Percentiles rank a stretch among this genome's conserved stretches.
Evolutionary conservation across 2,329 filamentous ascomycete species (phyloP).

Genomic region (Phaeosphaeriaceae sp.): DNA sequence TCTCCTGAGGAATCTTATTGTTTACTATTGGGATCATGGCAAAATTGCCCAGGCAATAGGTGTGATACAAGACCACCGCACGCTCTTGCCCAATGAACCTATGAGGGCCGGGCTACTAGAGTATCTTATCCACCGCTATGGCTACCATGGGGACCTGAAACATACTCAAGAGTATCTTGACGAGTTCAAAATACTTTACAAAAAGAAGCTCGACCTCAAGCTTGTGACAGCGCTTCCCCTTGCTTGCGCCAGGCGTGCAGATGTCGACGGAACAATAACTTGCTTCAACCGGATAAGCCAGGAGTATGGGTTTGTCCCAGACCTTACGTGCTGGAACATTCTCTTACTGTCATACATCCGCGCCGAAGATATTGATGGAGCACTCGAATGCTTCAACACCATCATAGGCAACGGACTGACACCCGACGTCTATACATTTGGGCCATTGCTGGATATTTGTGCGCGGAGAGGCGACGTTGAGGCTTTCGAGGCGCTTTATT

Average conservation of each 20-base stretch:
- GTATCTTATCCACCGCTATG: conserved; percentile 37
- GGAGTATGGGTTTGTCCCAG: conserved; percentile 64
- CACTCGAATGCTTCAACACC: conserved; percentile 68
- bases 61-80: conserved; percentile 33
- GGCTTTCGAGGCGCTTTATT: conserved; percentile 70
- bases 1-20: conserved; percentile 29
- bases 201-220: conserved; percentile 14
- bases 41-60: conserved; percentile 26
- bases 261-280: conserved; percentile 64
- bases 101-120: conserved; percentile 28
- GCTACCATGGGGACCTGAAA: conserved; percentile 41
- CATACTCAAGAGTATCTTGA: conserved; percentile 43
- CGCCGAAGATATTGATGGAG: conserved; percentile 70
- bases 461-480: conserved; percentile 76
- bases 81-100: conserved; percentile 27
- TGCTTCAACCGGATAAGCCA: conserved; percentile 69
- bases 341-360: conserved; percentile 75
- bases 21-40: conserved; percentile 22
- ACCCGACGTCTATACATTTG: conserved; percentile 72
- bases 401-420: conserved; percentile 58
- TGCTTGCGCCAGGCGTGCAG: conserved; percentile 73
- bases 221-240: conserved; percentile 61
- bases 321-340: conserved; percentile 74
- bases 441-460: conserved; percentile 75
- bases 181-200: conserved; percentile 24